Conservation (phyloP, 2,329 filamentous ascomycete genomes). For the Periglandula ipomoeae region DNA sequence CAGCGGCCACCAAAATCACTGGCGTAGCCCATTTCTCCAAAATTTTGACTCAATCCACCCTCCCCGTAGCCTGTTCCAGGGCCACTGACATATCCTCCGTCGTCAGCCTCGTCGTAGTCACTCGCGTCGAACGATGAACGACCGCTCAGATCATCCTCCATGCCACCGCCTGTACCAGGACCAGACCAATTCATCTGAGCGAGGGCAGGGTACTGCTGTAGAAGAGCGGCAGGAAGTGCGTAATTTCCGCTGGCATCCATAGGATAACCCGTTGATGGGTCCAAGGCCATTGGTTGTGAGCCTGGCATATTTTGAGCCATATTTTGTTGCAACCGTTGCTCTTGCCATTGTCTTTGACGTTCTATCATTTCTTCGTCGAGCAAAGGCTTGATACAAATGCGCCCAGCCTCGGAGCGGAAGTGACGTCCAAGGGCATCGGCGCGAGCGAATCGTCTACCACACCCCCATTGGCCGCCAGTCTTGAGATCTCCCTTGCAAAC, state of each 20-base stretch:
- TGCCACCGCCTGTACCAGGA: constrained; percentile 56
- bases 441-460: constrained; percentile 83
- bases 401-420: constrained; percentile 89
- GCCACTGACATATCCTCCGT: constrained; percentile 57
- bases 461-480: constrained; percentile 79
- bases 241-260: constrained; percentile 51
- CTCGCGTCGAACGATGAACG: constrained; percentile 75
- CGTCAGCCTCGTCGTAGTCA: constrained; percentile 66
- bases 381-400: constrained; percentile 94
- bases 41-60: constrained; percentile 46
- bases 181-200: constrained; percentile 77
- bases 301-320: constrained; percentile 51
- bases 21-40: constrained; percentile 40
- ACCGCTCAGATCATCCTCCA: constrained; percentile 69
- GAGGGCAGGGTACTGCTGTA: constrained; percentile 90
- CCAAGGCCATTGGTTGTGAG: constrained; percentile 49
- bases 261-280: constrained; percentile 48
- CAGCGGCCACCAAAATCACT: constrained; percentile 43
- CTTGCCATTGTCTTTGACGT: constrained; percentile 64
- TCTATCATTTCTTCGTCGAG: constrained; percentile 89
- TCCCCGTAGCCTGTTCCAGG: constrained; percentile 51
- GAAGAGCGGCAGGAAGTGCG: constrained; percentile 72
- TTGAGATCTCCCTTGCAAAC: constrained; percentile 90
- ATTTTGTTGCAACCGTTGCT: constrained; percentile 59
- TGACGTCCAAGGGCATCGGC: constrained; percentile 91